Conservation (phyloP, 148 eudicot genomes). For the Euryodendron excelsum region DNA sequence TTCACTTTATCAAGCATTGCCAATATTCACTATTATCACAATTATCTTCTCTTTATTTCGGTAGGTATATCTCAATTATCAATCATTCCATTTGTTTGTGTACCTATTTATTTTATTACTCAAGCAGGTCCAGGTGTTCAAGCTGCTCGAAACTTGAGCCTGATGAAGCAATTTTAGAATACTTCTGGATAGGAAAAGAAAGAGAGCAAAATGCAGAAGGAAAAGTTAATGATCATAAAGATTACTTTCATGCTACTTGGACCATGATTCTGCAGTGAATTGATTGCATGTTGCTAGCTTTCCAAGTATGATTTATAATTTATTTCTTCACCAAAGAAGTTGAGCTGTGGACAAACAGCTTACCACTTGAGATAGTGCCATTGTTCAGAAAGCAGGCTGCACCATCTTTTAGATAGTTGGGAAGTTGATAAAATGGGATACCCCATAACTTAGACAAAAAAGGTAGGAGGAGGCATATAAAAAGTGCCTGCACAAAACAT, state of each 20-base stretch:
- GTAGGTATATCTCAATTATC: background rate
- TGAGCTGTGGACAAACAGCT: background rate
- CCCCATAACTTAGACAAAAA: constrained; percentile 95
- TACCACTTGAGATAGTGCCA: constrained; percentile 65
- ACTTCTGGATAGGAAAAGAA: background rate
- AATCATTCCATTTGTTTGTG: background rate
- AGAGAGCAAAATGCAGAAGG: background rate
- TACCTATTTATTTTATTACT: background rate
- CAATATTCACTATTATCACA: too few species aligned
- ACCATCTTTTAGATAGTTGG: constrained; percentile 82
- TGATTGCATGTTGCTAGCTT: background rate
- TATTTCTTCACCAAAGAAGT: constrained; percentile 1
- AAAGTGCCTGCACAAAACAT: constrained; percentile 62
- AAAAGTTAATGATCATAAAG: background rate
- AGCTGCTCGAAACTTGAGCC: constrained; percentile 6
- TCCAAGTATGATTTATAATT: background rate
- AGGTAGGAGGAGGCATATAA: constrained; percentile 91
- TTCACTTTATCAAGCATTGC: too few species aligned
- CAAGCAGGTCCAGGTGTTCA: background rate
- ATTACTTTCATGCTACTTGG: background rate
- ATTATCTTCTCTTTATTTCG: background rate
- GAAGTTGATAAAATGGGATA: constrained; percentile 83
- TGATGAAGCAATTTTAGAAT: too few species aligned
- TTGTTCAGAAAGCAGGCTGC: constrained; percentile 95
- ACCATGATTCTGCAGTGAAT: background rate